Base-by-base conservation (phyloP, 176 grass and related monocot genomes). In the Puya raimondii region DNA sequence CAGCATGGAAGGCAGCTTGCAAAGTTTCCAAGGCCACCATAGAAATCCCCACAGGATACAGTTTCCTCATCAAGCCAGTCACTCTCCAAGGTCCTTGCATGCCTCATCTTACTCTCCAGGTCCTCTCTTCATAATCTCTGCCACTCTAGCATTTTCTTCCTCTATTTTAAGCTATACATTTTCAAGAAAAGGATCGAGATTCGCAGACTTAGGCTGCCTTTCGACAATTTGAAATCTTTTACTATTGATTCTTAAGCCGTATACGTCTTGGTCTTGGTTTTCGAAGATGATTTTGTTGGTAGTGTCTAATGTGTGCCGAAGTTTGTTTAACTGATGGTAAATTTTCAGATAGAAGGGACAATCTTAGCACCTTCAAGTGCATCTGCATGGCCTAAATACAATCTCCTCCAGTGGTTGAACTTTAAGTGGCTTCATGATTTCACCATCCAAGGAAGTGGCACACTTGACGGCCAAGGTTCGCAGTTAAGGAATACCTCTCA, bases 321-420 rank as follows among this genome's bases (percentile, higher is more conserved):
- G 6, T 42, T 6, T 42, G 33, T 42, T 42, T 42, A 42, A 42
- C 33, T 42, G 6, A 42, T 42, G 33, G 33, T 42, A 7, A 42
- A 42, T 50, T 79, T 83, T 51, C 73, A 92, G 89, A 88, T 92
- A 69, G 90, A 92, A 57, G 83, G 85, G 57, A 83, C 64, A 51
- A 14, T 86, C 54, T 23, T 84, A 15, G 90, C 90, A 14, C 81
- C 90, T 63, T 27, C 72, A 8, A 69, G 14, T 26, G 85, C 83
- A 70, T 65, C 51, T 10, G 81, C 58, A 42, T 79, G 79, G 82
- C 75, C 82, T 4, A 83, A 70, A 77, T 48, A 67, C 48, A 72
- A 80, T 67, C 74, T 79, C 26, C 75, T 83, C 12, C 90, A 88
- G 71, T 92, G 90, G 90, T n/a, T 92, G 72, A 92, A 92, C 72